These are phyloP conservation scores for Lepiota brunneoincarnata DNA, from an alignment of 768 basidiomycete species.

Conservation along the genomic window DNA sequence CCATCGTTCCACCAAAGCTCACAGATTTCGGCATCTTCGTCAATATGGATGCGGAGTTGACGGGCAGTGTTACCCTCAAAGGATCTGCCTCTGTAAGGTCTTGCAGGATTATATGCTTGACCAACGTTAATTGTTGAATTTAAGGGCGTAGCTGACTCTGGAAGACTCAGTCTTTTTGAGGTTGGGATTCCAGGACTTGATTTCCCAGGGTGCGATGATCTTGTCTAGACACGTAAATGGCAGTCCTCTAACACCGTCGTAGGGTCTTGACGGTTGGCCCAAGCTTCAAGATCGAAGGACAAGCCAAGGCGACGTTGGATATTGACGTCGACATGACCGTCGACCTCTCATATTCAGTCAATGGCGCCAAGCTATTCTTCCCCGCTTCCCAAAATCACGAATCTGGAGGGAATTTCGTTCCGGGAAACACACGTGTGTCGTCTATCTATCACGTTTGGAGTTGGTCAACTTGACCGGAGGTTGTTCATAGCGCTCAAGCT, in stretches of 20 bases:
- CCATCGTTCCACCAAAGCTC: conserved; percentile 9
- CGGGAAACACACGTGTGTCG: background rate
- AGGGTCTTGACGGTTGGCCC: conserved; percentile 8
- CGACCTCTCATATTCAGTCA: conserved; percentile 3
- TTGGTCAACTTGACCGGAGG: background rate
- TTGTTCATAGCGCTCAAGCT: conserved; percentile 34
- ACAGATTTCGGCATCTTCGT: background rate
- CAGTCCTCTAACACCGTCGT: background rate
- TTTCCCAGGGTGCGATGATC: conserved; percentile 17
- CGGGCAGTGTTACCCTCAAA: background rate
- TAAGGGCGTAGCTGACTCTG: conserved; percentile 13
- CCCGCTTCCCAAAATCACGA: background rate
- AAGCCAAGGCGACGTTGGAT: conserved; percentile 3
- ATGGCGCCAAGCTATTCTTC: conserved; percentile 7
- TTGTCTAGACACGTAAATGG: background rate
- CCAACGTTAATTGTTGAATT: background rate
- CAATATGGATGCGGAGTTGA: background rate
- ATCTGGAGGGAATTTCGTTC: background rate
- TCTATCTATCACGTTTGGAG: background rate
- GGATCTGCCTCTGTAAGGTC: background rate
- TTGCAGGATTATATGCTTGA: background rate
- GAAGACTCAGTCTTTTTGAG: conserved; percentile 13
- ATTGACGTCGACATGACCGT: conserved; percentile 1
- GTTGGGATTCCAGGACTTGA: conserved; percentile 16
- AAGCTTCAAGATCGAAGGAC: background rate